phyloP scores from a whole-genome alignment of 768 basidiomycete genomes.

The Coprinopsis strossmayeri region DNA sequence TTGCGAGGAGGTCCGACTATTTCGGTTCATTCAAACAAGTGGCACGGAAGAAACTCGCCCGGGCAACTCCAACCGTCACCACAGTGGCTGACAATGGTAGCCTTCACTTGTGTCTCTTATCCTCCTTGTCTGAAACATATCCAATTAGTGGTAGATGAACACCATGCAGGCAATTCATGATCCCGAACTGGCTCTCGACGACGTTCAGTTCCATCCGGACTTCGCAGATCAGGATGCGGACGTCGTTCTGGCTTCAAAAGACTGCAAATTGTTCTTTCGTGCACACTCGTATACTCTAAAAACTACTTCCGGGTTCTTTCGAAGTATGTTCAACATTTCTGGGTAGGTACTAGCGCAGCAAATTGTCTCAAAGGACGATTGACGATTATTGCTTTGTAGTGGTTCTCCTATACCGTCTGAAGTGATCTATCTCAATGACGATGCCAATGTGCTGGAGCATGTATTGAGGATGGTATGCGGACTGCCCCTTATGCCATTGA shows the following conservation, averaged over 20 bases:
- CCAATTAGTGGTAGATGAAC: no score
- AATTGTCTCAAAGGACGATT: no score
- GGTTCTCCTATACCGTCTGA: conserved; percentile 16
- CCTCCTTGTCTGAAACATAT: neutral
- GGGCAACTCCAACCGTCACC: no score
- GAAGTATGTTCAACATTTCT: conserved; percentile 54
- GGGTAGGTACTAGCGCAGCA: no score
- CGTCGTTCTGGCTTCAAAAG: conserved; percentile 45
- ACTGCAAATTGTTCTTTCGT: conserved; percentile 44
- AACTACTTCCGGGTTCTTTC: conserved; percentile 60
- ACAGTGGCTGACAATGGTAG: no score
- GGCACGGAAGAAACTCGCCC: no score
- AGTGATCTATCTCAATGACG: conserved; percentile 53
- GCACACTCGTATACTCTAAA: conserved; percentile 56
- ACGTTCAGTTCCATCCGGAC: conserved; percentile 33
- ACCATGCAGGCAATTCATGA: no score
- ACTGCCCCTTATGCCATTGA: conserved; percentile 40
- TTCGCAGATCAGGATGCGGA: conserved; percentile 53
- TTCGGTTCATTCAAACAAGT: no score
- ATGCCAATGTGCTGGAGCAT: conserved; percentile 44
- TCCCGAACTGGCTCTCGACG: no score
- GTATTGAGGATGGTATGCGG: conserved; percentile 60
- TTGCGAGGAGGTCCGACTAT: no score
- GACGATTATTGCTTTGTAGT: no score
- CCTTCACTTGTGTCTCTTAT: no score